Base-by-base conservation (phyloP, 306 rosid species). In the Medicago ruthenica region DNA sequence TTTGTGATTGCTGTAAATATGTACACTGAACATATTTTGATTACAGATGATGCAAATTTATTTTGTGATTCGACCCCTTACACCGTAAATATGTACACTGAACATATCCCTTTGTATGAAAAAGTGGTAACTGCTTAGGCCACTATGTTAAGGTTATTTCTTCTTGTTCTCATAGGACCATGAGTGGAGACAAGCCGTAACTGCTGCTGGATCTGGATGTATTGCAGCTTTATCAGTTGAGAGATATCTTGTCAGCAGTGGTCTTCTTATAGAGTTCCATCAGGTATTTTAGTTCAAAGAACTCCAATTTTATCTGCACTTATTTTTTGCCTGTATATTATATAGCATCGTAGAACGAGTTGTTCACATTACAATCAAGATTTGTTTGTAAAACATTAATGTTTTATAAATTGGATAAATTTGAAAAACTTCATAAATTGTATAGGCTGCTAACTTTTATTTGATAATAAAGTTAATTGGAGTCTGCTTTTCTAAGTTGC, bases 181-280 rank as follows among this genome's bases (percentile, higher is more conserved):
- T 73, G 98, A 94, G 78, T 94, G 98, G 98, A 94, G 98, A 87
- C 98, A 94, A 87, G 98, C 98, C 6, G 9, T 94, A 70, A 94
- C 98, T 50, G 98, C 98, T 82, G 97, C 98, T 79, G 98, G 98
- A 74, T 88, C 98, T 61, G 98, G 98, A 84, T 94, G 98, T 48
- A 4, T 91, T 85, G 98, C 97, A 71, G 96, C 98, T 85, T 82
- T 94, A 84, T 88, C 96, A 36, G 98, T 89, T 66, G 98, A 94
- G 86, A 89, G 98, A 83, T 94, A 91, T 90, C 98, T 94, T 61
- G 97, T 86, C 77, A 75, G 91, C 86, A 79, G 84, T 4, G 74
- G 76, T 82, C 95, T 94, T 72, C 89, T 94, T 37, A 70, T 94
- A 71, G 98, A 94, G 87, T 94, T 94, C 86, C 98, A 91, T 88